phyloP scores from a whole-genome alignment of 768 basidiomycete genomes.

The Cubamyces sp. region DNA sequence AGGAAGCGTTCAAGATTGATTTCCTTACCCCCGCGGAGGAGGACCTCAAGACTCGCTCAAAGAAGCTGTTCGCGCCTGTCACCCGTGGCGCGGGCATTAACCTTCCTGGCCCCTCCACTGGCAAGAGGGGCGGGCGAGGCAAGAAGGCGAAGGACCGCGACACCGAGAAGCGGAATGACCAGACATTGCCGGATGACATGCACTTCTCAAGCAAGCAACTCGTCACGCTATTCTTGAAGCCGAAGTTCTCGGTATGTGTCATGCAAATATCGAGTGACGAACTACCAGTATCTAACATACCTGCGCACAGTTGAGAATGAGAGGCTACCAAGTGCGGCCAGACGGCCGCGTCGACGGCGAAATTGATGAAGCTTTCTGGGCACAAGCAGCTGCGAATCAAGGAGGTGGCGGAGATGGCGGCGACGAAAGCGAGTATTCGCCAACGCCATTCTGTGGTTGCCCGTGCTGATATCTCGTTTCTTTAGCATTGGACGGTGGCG shows the following conservation, averaged over 20 bases:
- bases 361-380: slow-evolving; percentile 97
- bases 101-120: slow-evolving; percentile 45
- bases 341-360: slow-evolving; percentile 79
- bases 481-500: slow-evolving; percentile 49
- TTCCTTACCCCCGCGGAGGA: slow-evolving; percentile 67
- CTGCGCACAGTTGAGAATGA: slow-evolving; percentile 77
- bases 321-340: slow-evolving; percentile 61
- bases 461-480: neutral
- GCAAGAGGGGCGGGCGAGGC: slow-evolving; percentile 44
- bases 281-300: neutral
- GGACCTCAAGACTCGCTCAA: slow-evolving; percentile 60
- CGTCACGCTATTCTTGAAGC: slow-evolving; percentile 92
- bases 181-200: slow-evolving; percentile 93
- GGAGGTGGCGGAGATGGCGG: slow-evolving; percentile 54
- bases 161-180: slow-evolving; percentile 70
- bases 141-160: slow-evolving; percentile 53
- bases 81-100: slow-evolving; percentile 73
- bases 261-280: neutral
- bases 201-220: slow-evolving; percentile 93
- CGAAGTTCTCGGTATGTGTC: slow-evolving; percentile 81
- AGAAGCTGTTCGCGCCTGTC: slow-evolving; percentile 79
- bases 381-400: slow-evolving; percentile 87
- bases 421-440: slow-evolving; percentile 62
- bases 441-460: neutral
- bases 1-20: slow-evolving; percentile 83